Percentiles rank a stretch among this genome's conserved stretches.
phyloP scores from a whole-genome alignment of 148 eudicot genomes.

The Vaccinium darrowii region DNA sequence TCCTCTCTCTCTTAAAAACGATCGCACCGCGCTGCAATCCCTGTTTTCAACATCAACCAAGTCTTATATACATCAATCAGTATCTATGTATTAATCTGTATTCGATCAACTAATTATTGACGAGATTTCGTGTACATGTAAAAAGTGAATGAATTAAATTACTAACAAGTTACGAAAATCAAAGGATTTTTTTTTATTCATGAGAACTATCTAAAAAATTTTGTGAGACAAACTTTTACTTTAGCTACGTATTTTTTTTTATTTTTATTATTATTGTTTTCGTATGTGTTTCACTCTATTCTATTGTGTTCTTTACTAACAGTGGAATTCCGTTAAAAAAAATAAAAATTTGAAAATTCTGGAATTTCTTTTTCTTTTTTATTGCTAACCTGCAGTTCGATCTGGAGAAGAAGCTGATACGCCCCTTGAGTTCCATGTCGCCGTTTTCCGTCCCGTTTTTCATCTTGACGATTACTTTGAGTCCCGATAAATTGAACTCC shows the following conservation, averaged over 20 bases:
- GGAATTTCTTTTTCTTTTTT: background rate
- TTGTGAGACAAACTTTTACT: background rate
- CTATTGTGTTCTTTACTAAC: too few relatives aligned
- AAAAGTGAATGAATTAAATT: background rate
- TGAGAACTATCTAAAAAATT: background rate
- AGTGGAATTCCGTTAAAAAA: too few relatives aligned
- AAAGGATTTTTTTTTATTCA: too few relatives aligned
- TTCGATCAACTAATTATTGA: background rate
- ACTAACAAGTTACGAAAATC: background rate
- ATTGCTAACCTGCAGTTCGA: slow-evolving; percentile 53
- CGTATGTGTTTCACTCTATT: background rate
- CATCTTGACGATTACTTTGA: slow-evolving; percentile 60
- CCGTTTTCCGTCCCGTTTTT: slow-evolving; percentile 25
- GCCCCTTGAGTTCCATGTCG: slow-evolving; percentile 44
- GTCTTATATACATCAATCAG: background rate
- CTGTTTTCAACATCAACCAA: slow-evolving; percentile 11
- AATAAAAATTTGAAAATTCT: background rate
- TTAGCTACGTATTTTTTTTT: background rate
- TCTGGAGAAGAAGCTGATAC: slow-evolving; percentile 78
- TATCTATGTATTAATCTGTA: background rate
- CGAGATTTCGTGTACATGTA: background rate
- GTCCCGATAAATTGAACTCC: slow-evolving; percentile 67
- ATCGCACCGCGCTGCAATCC: slow-evolving; percentile 75
- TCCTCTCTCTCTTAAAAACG: slow-evolving; percentile 54
- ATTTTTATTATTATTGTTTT: background rate